Evolutionary conservation across 768 basidiomycete genomes (phyloP).

Genomic region (Leccinum boreale): DNA sequence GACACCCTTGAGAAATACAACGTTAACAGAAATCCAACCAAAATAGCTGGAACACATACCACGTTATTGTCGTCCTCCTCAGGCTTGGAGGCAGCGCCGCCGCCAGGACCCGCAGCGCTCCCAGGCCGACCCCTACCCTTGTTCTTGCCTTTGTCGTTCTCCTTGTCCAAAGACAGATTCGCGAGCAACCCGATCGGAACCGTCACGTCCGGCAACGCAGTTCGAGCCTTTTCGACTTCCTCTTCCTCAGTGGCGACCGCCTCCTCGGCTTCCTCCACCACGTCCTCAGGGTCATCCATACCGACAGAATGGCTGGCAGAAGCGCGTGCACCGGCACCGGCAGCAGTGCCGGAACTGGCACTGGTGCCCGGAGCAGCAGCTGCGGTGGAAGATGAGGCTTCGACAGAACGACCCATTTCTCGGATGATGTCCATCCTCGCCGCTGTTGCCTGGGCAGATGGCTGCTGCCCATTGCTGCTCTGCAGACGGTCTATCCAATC

Average conservation of each 20-base stretch:
- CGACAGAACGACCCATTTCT: conserved; percentile 31
- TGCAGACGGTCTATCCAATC: conserved; percentile 75
- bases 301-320: not conserved
- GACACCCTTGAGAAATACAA: conserved; percentile 51
- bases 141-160: conserved; percentile 39
- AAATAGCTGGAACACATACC: conserved; percentile 31
- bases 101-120: conserved; percentile 6
- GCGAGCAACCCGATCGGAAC: conserved; percentile 78
- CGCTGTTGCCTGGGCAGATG: conserved; percentile 39
- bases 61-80: conserved; percentile 63
- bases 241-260: conserved; percentile 32
- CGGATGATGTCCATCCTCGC: conserved; percentile 27
- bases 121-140: conserved; percentile 36
- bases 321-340: not conserved
- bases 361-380: not conserved
- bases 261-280: conserved; percentile 29
- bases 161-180: conserved; percentile 62
- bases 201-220: conserved; percentile 61
- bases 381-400: not conserved
- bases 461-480: conserved; percentile 47
- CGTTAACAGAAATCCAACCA: conserved; percentile 9
- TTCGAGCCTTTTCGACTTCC: conserved; percentile 45
- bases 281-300: conserved; percentile 39
- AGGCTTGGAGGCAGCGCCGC: conserved; percentile 22
- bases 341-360: not conserved